phyloP scores from a whole-genome alignment of 805 yeast species.

The Wickerhamomyces subpelliculosus region DNA sequence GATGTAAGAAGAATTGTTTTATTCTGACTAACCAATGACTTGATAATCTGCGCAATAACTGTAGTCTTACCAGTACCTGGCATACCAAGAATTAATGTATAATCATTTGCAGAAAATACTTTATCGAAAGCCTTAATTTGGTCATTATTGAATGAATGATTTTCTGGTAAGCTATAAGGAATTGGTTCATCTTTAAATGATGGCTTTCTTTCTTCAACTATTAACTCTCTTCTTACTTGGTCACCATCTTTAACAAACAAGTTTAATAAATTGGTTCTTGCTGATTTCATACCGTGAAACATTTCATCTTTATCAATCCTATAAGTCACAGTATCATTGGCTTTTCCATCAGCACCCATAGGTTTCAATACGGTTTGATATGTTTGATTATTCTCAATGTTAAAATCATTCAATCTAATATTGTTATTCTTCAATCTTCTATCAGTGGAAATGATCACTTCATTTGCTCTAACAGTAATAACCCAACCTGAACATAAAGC shows the following conservation, averaged over 20 bases:
- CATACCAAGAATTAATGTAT: slow-evolving; percentile 85
- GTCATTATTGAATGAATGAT: slow-evolving; percentile 51
- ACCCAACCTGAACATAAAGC: slow-evolving; percentile 63
- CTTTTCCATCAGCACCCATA: slow-evolving; percentile 8
- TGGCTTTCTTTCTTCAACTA: slow-evolving; percentile 28
- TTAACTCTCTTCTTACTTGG: slow-evolving; percentile 22
- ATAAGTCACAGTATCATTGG: slow-evolving; percentile 26
- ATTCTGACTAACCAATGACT: slow-evolving; percentile 47
- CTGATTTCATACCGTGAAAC: slow-evolving; percentile 66
- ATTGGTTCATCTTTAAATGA: slow-evolving; percentile 19
- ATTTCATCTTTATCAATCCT: slow-evolving; percentile 79
- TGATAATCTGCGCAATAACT: slow-evolving; percentile 70
- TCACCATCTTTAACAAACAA: slow-evolving; percentile 46
- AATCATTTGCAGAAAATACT: slow-evolving; percentile 63
- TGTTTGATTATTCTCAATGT: slow-evolving; percentile 38
- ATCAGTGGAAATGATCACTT: slow-evolving; percentile 43
- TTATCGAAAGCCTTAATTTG: slow-evolving; percentile 64
- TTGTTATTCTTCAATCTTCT: slow-evolving; percentile 41
- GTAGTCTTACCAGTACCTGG: slow-evolving; percentile 98
- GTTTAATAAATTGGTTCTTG: slow-evolving; percentile 69
- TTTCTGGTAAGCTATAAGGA: slow-evolving; percentile 10
- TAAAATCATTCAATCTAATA: slow-evolving; percentile 31
- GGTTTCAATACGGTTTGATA: slow-evolving; percentile 40
- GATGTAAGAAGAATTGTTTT: slow-evolving; percentile 75
- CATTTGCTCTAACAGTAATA: slow-evolving; percentile 31